phyloP scores from a whole-genome alignment of 768 basidiomycete genomes.

The Chalciporus sphaerocephalus region DNA sequence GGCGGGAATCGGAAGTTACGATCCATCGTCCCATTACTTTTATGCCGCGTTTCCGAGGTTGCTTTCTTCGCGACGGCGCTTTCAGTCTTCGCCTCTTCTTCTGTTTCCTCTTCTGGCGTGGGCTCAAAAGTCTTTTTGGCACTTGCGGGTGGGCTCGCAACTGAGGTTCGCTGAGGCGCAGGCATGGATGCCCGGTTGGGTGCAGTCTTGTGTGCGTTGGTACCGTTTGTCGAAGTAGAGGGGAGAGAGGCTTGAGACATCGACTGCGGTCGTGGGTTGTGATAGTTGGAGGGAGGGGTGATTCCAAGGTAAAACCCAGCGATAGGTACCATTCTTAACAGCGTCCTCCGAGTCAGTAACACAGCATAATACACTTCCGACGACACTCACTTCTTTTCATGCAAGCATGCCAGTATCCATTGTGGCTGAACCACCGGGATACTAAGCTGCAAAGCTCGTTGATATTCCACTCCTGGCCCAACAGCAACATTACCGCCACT shows the following conservation, averaged over 20 bases:
- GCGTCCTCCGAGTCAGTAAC: slow-evolving; percentile 1
- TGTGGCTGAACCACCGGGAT: slow-evolving; percentile 94
- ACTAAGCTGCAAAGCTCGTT: slow-evolving; percentile 88
- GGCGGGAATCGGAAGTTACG: slow-evolving; percentile 67
- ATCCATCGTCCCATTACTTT: slow-evolving; percentile 74
- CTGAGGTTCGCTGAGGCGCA: slow-evolving; percentile 41
- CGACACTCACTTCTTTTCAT: slow-evolving; percentile 69
- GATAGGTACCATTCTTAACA: slow-evolving; percentile 80
- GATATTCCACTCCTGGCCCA: slow-evolving; percentile 82
- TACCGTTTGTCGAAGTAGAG: slow-evolving; percentile 33
- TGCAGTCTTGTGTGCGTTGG: slow-evolving; percentile 31
- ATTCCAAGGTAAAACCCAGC: slow-evolving; percentile 77
- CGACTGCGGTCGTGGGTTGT: slow-evolving; percentile 56
- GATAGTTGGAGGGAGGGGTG: slow-evolving; percentile 41
- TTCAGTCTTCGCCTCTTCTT: slow-evolving; percentile 34
- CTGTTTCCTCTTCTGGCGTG: slow-evolving; percentile 47
- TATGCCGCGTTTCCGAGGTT: slow-evolving; percentile 29
- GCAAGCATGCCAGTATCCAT: slow-evolving; percentile 88
- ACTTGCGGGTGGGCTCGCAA: slow-evolving; percentile 39
- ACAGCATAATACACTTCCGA: background rate
- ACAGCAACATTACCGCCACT: slow-evolving; percentile 50
- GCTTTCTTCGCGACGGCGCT: slow-evolving; percentile 21
- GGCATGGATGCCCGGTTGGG: slow-evolving; percentile 69
- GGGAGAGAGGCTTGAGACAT: slow-evolving; percentile 67
- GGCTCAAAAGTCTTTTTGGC: slow-evolving; percentile 41